phyloP scores from a whole-genome alignment of 1,284 basidiomycete genomes.

The Microbotryum lychnidis-dioicae region DNA sequence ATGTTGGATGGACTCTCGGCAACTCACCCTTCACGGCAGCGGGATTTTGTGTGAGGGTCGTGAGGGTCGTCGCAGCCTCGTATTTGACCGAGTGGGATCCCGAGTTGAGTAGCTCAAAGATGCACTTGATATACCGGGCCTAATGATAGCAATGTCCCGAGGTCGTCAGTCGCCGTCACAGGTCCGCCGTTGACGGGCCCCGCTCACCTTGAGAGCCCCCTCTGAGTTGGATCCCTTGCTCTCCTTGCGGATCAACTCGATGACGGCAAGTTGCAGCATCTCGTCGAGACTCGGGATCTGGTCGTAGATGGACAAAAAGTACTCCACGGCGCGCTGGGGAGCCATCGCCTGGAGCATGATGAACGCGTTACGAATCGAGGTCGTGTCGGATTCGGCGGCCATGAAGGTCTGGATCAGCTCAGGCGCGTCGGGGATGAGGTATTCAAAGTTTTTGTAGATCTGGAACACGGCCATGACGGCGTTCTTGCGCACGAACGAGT shows the following conservation, averaged over 20 bases:
- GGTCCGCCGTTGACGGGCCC: background rate
- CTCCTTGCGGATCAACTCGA: conserved; percentile 89
- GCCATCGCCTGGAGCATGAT: conserved; percentile 85
- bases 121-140: conserved; percentile 85
- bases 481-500: conserved; percentile 97
- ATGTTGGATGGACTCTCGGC: background rate
- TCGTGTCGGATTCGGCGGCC: conserved; percentile 87
- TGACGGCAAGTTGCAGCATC: conserved; percentile 88
- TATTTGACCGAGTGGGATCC: conserved; percentile 94
- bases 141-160: conserved; percentile 36
- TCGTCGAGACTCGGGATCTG: conserved; percentile 80
- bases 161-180: background rate
- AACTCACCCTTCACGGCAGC: conserved; percentile 84
- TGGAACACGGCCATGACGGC: conserved; percentile 93
- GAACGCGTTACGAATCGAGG: conserved; percentile 96
- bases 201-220: conserved; percentile 24
- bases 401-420: conserved; percentile 97
- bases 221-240: conserved; percentile 50
- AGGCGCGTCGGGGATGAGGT: conserved; percentile 92
- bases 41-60: conserved; percentile 88
- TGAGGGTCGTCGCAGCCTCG: conserved; percentile 92
- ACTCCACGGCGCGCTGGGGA: conserved; percentile 84
- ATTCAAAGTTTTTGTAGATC: conserved; percentile 88
- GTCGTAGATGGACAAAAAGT: conserved; percentile 77
- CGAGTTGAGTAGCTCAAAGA: conserved; percentile 89